Evolutionary conservation across 345 rosid genomes (phyloP).

Genomic region (Eucalyptus cladocalyx): DNA sequence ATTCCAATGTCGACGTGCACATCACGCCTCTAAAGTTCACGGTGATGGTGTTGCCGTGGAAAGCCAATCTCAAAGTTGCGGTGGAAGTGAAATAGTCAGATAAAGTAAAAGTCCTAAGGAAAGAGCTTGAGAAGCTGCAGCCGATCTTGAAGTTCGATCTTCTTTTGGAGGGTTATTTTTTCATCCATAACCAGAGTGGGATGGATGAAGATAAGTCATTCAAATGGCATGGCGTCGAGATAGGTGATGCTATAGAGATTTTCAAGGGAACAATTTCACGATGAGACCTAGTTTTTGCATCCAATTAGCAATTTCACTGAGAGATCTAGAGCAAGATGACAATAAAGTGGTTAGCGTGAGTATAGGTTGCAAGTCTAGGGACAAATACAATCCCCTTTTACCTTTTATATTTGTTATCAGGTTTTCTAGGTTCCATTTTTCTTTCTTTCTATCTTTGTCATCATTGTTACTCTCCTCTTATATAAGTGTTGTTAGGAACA

Average conservation of each 20-base stretch:
- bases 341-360: neutral
- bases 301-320: neutral
- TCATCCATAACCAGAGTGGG: constrained; percentile 22
- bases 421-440: neutral
- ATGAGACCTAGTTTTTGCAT: neutral
- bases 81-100: constrained; percentile 12
- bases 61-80: constrained; percentile 2
- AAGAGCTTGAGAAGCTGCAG: constrained; percentile 11
- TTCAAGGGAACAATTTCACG: neutral
- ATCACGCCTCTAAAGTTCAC: constrained; percentile 17
- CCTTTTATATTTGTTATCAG: neutral
- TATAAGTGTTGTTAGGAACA: neutral
- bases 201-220: constrained; percentile 28
- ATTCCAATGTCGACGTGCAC: constrained; percentile 11
- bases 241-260: constrained; percentile 17
- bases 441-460: neutral
- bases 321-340: neutral
- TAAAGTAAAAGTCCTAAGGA: constrained; percentile 8
- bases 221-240: constrained; percentile 6
- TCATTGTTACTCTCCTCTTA: neutral
- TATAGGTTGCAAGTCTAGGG: neutral
- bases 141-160: neutral
- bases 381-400: neutral
- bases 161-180: constrained; percentile 19
- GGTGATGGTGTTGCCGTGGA: constrained; percentile 8